Base-by-base conservation (phyloP, 2,329 filamentous ascomycete genomes). In the Pseudogymnoascus destructans region DNA sequence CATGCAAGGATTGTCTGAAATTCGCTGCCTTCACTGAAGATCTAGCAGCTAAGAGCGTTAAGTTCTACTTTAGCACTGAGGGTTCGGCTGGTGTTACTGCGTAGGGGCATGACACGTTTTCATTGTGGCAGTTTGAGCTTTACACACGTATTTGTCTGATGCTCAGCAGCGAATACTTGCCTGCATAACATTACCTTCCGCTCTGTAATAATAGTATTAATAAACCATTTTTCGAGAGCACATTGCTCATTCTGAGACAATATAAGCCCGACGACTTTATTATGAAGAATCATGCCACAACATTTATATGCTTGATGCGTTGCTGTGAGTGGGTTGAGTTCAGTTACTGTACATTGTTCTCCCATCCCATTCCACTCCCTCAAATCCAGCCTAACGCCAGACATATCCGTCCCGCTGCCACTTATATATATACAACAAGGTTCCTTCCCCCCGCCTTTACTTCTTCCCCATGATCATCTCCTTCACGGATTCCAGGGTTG, bases 401-500 rank as follows among this genome's bases (percentile, higher is more conserved):
- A 52, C 30, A 52, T 52, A 52, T 13, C 46, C 46, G n/a, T 30
- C 46, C 46, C n/a, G 15, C 23, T 30, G 9, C 8, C 23, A 52
- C 46, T 52, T 52, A 30, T 52, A 30, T 52, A 52, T 15, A 35
- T 15, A 35, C 27, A 30, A 30, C 25, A 52, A 30, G 15, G n/a
- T 52, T 52, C 5, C 2, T 27, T 27, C 4, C 25, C n/a, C n/a
- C 11, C 5, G 10, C 5, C 25, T 38, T 10, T 59, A 58, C 25
- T 61, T 62, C 7, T 58, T 38, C 21, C 58, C 55, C 49, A 55
- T 61, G 21, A 64, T 59, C 58, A 63, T 60, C 52, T 64, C 64
- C 57, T 61, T 63, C 36, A 67, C 59, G 27, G 65, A 64, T 59
- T 64, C 66, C 59, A 59, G 63, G 54, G 54, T 57, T 32, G 61